Evolutionary conservation across 1,139 yeast species (phyloP), one percentile per base, ranked within the genome.

Genomic region (Keqinozyma sinolaborantium): DNA sequence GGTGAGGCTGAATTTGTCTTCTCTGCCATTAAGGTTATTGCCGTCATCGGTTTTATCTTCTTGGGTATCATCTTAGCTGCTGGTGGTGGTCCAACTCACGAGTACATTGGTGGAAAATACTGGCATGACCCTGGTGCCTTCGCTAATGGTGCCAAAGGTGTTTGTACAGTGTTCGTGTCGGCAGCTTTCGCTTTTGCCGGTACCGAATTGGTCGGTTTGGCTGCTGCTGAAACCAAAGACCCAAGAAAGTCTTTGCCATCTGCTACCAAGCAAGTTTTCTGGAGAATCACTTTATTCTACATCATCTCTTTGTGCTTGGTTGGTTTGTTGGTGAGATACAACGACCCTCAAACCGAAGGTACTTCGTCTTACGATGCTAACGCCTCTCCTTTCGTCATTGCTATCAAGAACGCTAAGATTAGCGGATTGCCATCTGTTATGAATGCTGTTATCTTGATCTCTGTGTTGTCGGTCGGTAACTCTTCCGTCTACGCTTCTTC

Each of bases 401-500:
- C 74, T 23, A 68, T 69, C 33, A 53, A 50, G 33, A 54, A 56
- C 30, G 74, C 67, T 29, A 69, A 70, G 25, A 65, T 69, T 34
- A 45, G 47, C 16, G 74, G 71, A 4, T 59, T 69, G 36, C 73
- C 73, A 18, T 59, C 65, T 11, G 71, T 69, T 27, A 66, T 69
- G 71, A 69, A 69, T 41, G 74, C 62, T 3, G 74, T 69, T 31
- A 68, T 69, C 36, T 57, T 69, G 55, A 45, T 69, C 32, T 58
- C 73, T 10, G 73, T 68, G 26, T 58, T 67, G 30, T 68, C 74
- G n/a, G 73, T 69, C 35, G 74, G 73, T 30, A 58, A 58, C 41
- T 71, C 80, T 16, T 73, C 82, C 8, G 83, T 80, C 16, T 80
- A 70, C 46, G 95, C 82, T 20, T 77, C 88, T 35, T 83, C 95